A percentile compares a stretch with the other conserved stretches of the same genome.
phyloP scores from a whole-genome alignment of 164 flowering plant genomes.

The Macadamia integrifolia region DNA sequence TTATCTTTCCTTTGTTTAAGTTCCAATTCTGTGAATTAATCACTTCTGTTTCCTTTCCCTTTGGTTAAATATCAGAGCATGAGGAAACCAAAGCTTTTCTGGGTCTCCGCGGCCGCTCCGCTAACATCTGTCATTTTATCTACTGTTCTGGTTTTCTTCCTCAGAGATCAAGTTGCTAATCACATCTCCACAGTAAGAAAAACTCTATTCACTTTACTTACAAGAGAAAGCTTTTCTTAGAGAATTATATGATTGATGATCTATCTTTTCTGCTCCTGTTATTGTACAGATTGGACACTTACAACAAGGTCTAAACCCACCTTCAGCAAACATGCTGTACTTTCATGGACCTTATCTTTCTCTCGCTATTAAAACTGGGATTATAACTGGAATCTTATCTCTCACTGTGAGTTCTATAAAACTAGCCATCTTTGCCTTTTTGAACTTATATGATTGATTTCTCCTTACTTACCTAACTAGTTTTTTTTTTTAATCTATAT shows the following conservation, averaged over 20 bases:
- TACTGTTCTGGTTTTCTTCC: conserved; percentile 40
- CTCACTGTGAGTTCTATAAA: conserved; percentile 47
- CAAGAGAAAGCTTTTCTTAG: too few relatives aligned
- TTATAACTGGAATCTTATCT: conserved; percentile 53
- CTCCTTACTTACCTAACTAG: too few relatives aligned
- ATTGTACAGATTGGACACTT: conserved; percentile 57
- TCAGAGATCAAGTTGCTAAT: conserved; percentile 34
- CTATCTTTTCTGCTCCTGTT: background rate
- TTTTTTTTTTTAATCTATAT: too few relatives aligned
- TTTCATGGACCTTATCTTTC: conserved; percentile 32
- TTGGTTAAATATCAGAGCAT: conserved; percentile 34
- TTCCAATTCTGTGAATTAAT: background rate
- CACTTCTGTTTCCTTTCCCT: background rate
- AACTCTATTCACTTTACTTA: background rate
- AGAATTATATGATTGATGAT: background rate
- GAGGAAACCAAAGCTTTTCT: conserved; percentile 57
- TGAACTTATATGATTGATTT: background rate
- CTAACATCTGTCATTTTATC: conserved; percentile 53
- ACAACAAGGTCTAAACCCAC: conserved; percentile 67
- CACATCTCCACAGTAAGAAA: conserved; percentile 37
- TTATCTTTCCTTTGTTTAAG: background rate
- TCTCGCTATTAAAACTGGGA: conserved; percentile 46
- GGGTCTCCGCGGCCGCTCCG: conserved; percentile 81
- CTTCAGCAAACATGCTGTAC: conserved; percentile 43
- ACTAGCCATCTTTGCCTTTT: background rate